A percentile compares a stretch with the other conserved stretches of the same genome.
Conservation (phyloP, 805 yeast species). For the Saccharomycopsis sp. region DNA sequence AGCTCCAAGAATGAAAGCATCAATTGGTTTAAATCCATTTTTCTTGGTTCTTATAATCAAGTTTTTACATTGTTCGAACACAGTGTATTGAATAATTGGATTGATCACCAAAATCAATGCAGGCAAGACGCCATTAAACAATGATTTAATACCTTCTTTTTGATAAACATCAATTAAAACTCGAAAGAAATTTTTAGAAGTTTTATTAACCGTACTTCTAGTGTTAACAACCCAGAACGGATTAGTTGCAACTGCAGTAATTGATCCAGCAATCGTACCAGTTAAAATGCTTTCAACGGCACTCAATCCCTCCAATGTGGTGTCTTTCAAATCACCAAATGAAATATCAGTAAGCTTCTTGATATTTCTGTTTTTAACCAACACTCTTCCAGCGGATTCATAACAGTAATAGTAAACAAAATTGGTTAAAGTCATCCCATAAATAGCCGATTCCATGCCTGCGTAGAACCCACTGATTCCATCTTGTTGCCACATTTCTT, state of each 20-base stretch:
- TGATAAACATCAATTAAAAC: constrained; percentile 57
- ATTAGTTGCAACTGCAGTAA: constrained; percentile 74
- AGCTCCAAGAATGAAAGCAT: constrained; percentile 85
- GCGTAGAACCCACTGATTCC: constrained; percentile 58
- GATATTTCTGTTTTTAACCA: constrained; percentile 29
- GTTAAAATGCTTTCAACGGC: constrained; percentile 65
- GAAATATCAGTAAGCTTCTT: constrained; percentile 25
- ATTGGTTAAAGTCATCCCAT: constrained; percentile 81
- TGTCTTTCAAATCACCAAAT: constrained; percentile 10
- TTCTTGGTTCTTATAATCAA: constrained; percentile 42
- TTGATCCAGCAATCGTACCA: constrained; percentile 82
- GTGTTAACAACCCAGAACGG: constrained; percentile 97
- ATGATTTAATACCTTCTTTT: constrained; percentile 62
- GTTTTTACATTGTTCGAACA: constrained; percentile 81
- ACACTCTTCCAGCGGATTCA: constrained; percentile 53
- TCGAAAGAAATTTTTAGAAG: constrained; percentile 40
- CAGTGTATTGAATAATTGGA: constrained; percentile 88
- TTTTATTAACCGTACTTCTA: constrained; percentile 59
- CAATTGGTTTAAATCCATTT: constrained; percentile 48
- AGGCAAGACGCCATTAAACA: constrained; percentile 83
- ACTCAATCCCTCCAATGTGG: constrained; percentile 33
- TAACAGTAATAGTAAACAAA: constrained; percentile 88
- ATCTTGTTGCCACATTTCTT: constrained; percentile 45
- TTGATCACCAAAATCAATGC: constrained; percentile 80
- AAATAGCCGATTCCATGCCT: constrained; percentile 81